Evolutionary conservation across 2,329 filamentous ascomycete genomes (phyloP).

Genomic region (Aureobasidium leucospermi): DNA sequence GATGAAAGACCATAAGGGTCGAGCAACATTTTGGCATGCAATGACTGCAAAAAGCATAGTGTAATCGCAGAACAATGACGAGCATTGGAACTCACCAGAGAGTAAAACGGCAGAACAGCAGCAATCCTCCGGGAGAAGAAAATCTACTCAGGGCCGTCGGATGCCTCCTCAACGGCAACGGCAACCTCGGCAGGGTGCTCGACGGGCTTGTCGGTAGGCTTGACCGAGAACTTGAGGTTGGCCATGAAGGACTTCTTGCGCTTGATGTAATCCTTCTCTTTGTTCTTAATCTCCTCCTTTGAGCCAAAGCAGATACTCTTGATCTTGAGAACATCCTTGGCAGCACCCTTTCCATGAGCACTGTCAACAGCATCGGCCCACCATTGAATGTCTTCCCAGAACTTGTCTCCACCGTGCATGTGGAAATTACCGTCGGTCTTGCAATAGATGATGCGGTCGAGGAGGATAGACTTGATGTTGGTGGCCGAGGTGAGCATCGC

Average conservation of each 20-base stretch:
- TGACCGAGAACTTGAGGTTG: neutral
- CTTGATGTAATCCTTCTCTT: neutral
- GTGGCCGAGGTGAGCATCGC: neutral
- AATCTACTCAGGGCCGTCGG: no score
- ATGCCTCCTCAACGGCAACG: no score
- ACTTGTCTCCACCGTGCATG: neutral
- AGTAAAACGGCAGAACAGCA: no score
- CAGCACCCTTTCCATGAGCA: neutral
- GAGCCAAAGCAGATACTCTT: neutral
- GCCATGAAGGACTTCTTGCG: neutral
- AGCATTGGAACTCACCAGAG: no score
- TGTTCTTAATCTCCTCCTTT: neutral
- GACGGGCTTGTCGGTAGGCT: no score
- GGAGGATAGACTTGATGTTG: neutral
- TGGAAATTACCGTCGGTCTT: neutral
- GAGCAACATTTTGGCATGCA: no score
- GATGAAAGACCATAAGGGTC: no score
- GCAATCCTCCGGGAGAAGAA: no score
- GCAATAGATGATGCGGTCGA: neutral
- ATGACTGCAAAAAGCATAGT: no score
- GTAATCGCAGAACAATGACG: no score
- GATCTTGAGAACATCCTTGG: neutral
- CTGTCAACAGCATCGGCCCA: neutral
- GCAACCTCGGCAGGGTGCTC: no score
- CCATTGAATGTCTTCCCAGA: neutral